phyloP scores from a whole-genome alignment of 1,139 yeast genomes.

The Nadsonia starkeyi-henricii region DNA sequence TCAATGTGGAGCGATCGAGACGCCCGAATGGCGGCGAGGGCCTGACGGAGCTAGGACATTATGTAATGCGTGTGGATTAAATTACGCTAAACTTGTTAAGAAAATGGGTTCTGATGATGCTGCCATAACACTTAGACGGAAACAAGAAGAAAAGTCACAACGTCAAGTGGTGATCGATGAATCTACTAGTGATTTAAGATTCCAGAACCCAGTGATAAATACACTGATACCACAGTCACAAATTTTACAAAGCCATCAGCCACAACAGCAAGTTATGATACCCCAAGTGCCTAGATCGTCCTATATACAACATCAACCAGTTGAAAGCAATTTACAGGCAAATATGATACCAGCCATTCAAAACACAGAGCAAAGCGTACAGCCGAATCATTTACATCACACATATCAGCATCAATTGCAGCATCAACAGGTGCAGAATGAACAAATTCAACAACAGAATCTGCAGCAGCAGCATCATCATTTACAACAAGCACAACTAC shows the following conservation, averaged over 20 bases:
- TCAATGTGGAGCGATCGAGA: constrained; percentile 63
- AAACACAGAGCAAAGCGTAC: neutral
- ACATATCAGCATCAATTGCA: neutral
- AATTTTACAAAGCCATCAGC: no score
- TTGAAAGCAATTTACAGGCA: no score
- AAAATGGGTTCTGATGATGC: neutral
- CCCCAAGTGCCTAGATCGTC: no score
- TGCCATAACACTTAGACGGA: neutral
- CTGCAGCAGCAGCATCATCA: constrained; percentile 5
- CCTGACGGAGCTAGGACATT: constrained; percentile 75
- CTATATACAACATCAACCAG: no score
- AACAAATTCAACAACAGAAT: neutral
- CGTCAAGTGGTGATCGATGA: neutral
- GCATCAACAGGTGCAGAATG: neutral
- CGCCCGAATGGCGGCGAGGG: constrained; percentile 90
- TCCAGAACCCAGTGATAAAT: no score
- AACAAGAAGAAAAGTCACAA: neutral
- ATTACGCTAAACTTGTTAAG: constrained; percentile 43
- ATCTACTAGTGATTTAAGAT: no score
- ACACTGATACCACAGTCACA: no score
- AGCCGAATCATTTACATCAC: neutral
- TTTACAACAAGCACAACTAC: neutral
- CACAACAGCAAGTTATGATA: no score
- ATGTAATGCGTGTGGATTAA: constrained; percentile 84
- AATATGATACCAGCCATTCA: no score